phyloP scores from a whole-genome alignment of 306 rosid species.

The Potentilla sterilis region DNA sequence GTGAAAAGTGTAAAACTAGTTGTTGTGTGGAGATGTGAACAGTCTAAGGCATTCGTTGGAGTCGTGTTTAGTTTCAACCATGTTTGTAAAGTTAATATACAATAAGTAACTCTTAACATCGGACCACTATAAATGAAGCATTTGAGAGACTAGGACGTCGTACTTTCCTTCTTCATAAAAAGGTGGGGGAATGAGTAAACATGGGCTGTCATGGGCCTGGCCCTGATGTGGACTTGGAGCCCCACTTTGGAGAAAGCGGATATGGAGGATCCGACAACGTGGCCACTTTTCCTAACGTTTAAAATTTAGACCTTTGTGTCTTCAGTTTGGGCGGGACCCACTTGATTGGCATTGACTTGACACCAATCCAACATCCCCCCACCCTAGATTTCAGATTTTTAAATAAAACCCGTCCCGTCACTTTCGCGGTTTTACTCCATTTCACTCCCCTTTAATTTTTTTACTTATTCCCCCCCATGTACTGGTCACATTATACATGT shows the following conservation, averaged over 20 bases:
- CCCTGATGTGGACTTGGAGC: neutral
- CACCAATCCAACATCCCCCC: neutral
- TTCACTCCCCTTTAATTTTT: neutral
- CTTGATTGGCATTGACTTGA: neutral
- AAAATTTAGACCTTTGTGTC: neutral
- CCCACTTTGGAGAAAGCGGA: neutral
- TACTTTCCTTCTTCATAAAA: neutral
- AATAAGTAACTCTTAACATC: too few species aligned
- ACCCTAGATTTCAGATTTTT: neutral
- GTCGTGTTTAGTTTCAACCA: too few species aligned
- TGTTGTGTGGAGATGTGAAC: too few species aligned
- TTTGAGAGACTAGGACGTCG: neutral
- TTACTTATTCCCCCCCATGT: too few species aligned
- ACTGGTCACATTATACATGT: too few species aligned
- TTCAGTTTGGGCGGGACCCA: neutral
- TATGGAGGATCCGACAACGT: neutral
- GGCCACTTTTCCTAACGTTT: neutral
- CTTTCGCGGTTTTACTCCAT: neutral
- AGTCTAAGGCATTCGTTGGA: too few species aligned
- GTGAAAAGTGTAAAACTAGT: too few species aligned
- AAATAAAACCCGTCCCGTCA: neutral
- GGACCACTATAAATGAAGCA: neutral
- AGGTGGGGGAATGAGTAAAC: neutral
- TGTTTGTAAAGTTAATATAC: too few species aligned
- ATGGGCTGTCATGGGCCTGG: slow-evolving; percentile 9